These are phyloP conservation scores for Suillus sp. DNA, from an alignment of 768 basidiomycete genomes.

Conservation along the genomic window DNA sequence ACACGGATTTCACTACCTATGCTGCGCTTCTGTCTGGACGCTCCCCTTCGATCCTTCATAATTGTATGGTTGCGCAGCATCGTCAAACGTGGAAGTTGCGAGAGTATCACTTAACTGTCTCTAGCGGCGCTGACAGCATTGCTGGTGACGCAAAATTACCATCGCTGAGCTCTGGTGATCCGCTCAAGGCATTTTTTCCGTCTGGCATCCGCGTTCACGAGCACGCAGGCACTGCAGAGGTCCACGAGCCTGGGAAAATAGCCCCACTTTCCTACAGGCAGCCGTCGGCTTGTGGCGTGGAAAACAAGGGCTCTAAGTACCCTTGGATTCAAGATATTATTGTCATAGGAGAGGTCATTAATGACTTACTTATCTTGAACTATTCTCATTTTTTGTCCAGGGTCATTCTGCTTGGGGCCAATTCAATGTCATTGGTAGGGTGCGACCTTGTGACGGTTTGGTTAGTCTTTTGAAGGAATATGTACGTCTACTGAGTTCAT, in stretches of 20 bases:
- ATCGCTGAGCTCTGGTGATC: constrained; percentile 59
- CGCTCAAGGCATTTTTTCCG: constrained; percentile 64
- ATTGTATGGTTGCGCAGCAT: constrained; percentile 78
- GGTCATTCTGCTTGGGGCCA: constrained; percentile 93
- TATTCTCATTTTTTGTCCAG: constrained; percentile 39
- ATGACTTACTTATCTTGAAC: constrained; percentile 2
- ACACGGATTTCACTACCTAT: constrained; percentile 85
- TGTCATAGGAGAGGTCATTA: constrained; percentile 68
- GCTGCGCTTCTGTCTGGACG: constrained; percentile 73
- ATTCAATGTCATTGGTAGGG: constrained; percentile 76
- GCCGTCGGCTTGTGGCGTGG: constrained; percentile 27
- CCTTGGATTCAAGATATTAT: constrained; percentile 57
- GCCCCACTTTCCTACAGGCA: constrained; percentile 33
- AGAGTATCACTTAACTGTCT: constrained; percentile 63
- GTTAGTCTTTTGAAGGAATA: constrained; percentile 86
- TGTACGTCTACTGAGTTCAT: constrained; percentile 42
- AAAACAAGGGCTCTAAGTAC: constrained; percentile 19
- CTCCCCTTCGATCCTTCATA: constrained; percentile 64
- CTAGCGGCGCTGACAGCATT: constrained; percentile 28
- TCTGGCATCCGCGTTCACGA: constrained; percentile 52
- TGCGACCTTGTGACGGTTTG: constrained; percentile 82
- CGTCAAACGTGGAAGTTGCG: constrained; percentile 88
- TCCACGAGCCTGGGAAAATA: constrained; percentile 45
- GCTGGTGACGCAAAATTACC: constrained; percentile 4
- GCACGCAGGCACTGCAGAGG: constrained; percentile 45